Conservation (phyloP, 2,329 filamentous ascomycete genomes). For the Colletotrichum horii region DNA sequence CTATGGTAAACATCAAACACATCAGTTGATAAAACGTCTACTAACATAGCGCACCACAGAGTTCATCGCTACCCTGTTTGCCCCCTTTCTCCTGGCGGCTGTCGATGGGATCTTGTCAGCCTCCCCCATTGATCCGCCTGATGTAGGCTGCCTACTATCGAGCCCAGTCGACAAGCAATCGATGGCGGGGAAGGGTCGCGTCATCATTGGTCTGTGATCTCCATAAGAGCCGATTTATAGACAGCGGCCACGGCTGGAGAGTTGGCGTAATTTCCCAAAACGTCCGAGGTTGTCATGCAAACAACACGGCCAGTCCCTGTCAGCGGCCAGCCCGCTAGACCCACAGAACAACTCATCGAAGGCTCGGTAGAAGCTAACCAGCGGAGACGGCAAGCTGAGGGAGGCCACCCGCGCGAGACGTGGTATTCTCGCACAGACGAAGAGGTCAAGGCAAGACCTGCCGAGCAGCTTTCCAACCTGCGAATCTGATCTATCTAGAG, state of each 20-base stretch:
- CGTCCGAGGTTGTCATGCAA: constrained; percentile 48
- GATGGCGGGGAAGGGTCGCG: constrained; percentile 29
- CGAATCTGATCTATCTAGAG: constrained; percentile 11
- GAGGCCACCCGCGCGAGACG: constrained; percentile 12
- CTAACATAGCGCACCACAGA: constrained; percentile 5
- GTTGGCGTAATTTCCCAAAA: constrained; percentile 50
- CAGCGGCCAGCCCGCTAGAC: constrained; percentile 31
- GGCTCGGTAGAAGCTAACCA: constrained; percentile 24
- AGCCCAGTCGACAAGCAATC: constrained; percentile 12
- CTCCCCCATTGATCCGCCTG: constrained; percentile 9
- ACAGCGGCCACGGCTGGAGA: constrained; percentile 37
- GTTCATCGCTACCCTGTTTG: constrained; percentile 15
- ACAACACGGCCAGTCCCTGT: constrained; percentile 29
- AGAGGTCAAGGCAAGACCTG: not conserved
- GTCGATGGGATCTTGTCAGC: constrained; percentile 18
- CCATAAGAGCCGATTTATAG: constrained; percentile 44
- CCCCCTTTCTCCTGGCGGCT: constrained; percentile 9
- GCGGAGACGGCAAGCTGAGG: constrained; percentile 8
- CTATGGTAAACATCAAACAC: constrained; percentile 27
- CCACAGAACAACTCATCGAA: constrained; percentile 51
- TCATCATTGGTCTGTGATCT: constrained; percentile 35
- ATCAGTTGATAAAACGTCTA: constrained; percentile 19
- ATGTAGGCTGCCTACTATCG: constrained; percentile 1
- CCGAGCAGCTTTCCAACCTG: not conserved
- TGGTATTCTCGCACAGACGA: constrained; percentile 15